These are phyloP conservation scores for Colletotrichum sojae DNA, from an alignment of 2,329 filamentous ascomycete species.

Conservation along the genomic window DNA sequence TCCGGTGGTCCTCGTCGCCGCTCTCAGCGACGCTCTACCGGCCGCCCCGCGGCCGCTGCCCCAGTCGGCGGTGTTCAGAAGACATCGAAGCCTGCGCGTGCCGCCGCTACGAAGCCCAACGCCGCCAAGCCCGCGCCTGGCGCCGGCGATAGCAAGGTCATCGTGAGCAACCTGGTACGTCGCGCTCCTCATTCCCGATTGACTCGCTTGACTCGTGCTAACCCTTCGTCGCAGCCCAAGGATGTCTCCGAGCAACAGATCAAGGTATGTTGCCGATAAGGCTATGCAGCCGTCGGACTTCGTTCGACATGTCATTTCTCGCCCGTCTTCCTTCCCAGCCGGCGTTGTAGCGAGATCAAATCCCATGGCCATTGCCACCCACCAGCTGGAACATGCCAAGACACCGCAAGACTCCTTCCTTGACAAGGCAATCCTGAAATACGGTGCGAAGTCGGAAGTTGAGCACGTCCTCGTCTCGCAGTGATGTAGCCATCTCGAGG, in stretches of 20 bases:
- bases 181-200: neutral
- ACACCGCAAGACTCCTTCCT: conserved; percentile 49
- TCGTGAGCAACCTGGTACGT: conserved; percentile 97
- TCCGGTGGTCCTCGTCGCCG: conserved; percentile 64
- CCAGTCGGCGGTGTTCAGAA: conserved; percentile 92
- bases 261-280: conserved; percentile 99
- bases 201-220: conserved; percentile 54
- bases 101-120: conserved; percentile 70
- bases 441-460: conserved; percentile 63
- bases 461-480: conserved; percentile 71
- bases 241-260: conserved; percentile 98
- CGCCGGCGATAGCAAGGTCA: conserved; percentile 91
- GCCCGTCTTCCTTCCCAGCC: conserved; percentile 54
- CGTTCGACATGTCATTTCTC: conserved; percentile 71
- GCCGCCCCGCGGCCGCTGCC: conserved; percentile 71
- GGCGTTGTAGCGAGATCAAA: conserved; percentile 40
- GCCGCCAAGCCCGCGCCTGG: conserved; percentile 75
- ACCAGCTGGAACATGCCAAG: conserved; percentile 34
- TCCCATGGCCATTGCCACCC: conserved; percentile 34
- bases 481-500: conserved; percentile 56
- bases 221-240: conserved; percentile 77
- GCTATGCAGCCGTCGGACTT: conserved; percentile 78
- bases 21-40: conserved; percentile 63
- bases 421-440: conserved; percentile 48
- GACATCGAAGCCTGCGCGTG: conserved; percentile 74